A percentile compares a stretch with the other conserved stretches of the same genome.
Conservation (phyloP, 2,329 filamentous ascomycete genomes). For the Sporothrix sp. region DNA sequence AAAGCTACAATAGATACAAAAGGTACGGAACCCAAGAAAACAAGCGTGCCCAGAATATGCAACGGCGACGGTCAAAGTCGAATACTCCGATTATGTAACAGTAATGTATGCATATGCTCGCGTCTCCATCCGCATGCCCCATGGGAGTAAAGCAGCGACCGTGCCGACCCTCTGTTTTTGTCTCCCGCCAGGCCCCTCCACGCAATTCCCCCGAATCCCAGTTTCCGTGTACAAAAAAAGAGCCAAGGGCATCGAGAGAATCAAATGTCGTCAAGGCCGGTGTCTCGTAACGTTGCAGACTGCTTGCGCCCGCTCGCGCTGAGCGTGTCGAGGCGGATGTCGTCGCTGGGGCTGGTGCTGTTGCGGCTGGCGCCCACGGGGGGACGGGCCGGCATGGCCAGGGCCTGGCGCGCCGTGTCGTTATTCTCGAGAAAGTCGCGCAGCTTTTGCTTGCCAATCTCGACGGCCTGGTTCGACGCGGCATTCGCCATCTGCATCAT, state of each 20-base stretch:
- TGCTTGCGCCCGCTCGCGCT: conserved; percentile 50
- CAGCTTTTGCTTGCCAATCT: conserved; percentile 85
- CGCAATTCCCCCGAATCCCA: no score
- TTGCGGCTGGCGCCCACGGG: conserved; percentile 15
- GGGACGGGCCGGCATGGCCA: conserved; percentile 55
- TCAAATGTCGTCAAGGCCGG: conserved; percentile 49
- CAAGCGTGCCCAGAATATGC: no score
- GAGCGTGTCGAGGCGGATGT: conserved; percentile 49
- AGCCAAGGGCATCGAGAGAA: neutral
- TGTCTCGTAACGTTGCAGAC: conserved; percentile 33
- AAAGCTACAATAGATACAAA: no score
- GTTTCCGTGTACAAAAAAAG: no score
- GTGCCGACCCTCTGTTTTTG: neutral
- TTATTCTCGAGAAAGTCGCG: conserved; percentile 81
- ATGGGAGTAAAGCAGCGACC: neutral
- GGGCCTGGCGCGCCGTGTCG: conserved; percentile 74
- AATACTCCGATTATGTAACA: no score
- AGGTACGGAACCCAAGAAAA: no score
- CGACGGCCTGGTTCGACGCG: conserved; percentile 72
- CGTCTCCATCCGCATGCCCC: no score
- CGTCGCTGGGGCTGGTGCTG: conserved; percentile 30
- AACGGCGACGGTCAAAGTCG: no score
- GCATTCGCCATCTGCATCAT: conserved; percentile 94
- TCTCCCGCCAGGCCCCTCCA: neutral
- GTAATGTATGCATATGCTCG: neutral